Percentiles rank a stretch among this genome's conserved stretches.
Evolutionary conservation across 2,329 filamentous ascomycete genomes (phyloP).

Genomic region (Falciphora oryzae): DNA sequence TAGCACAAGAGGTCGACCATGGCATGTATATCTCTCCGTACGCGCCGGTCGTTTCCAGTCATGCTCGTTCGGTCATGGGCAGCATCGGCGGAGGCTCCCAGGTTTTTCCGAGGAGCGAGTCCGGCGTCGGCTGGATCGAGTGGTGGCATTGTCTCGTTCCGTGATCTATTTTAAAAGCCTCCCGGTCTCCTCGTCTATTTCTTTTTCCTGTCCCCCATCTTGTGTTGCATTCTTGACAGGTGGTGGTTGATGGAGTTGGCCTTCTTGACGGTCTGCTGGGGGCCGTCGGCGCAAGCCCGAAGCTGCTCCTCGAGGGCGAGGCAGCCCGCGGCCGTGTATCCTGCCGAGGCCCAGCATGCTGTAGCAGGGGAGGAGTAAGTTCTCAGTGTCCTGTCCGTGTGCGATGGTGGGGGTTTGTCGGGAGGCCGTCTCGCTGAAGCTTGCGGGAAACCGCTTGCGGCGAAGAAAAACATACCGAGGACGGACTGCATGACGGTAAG

Average conservation of each 20-base stretch:
- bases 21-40: neutral
- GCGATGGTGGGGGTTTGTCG: neutral
- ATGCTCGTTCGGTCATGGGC: neutral
- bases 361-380: conserved; percentile 3
- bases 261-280: conserved; percentile 40
- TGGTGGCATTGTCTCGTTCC: neutral
- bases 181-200: conserved; percentile 12
- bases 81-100: neutral
- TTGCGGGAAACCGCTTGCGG: too few relatives aligned
- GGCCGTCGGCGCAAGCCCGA: conserved; percentile 73
- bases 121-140: neutral
- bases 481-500: conserved; percentile 52
- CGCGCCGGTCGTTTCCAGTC: neutral
- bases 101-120: neutral
- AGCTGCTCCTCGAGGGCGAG: conserved; percentile 54
- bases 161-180: neutral
- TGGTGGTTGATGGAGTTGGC: conserved; percentile 92
- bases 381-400: neutral
- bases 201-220: conserved; percentile 54
- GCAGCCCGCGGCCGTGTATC: conserved; percentile 58
- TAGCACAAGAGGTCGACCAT: neutral
- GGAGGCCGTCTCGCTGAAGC: too few relatives aligned
- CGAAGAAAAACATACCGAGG: conserved; percentile 47
- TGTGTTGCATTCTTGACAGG: conserved; percentile 69
- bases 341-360: conserved; percentile 83